Evolutionary conservation across 2,329 filamentous ascomycete genomes (phyloP).

Genomic region (Ophiosphaerella korrae): DNA sequence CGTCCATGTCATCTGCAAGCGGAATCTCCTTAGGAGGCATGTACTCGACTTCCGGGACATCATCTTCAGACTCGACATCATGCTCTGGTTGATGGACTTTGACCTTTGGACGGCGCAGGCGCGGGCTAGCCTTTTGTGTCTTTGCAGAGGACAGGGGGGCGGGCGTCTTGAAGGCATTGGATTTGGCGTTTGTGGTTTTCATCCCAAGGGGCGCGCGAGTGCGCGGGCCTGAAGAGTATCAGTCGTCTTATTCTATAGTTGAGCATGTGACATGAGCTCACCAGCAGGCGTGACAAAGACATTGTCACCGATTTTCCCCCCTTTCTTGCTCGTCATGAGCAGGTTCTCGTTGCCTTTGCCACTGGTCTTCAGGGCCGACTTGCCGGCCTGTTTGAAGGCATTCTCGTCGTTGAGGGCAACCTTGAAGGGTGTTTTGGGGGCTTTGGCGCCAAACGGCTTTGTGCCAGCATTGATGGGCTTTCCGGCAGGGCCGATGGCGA

Average conservation of each 20-base stretch:
- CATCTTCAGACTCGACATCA: constrained; percentile 56
- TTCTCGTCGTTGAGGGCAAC: constrained; percentile 86
- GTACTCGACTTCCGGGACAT: constrained; percentile 84
- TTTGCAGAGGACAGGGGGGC: constrained; percentile 66
- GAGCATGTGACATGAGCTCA: constrained; percentile 42
- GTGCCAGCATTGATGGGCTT: constrained; percentile 73
- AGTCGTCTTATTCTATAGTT: neutral
- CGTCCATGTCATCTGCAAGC: constrained; percentile 71
- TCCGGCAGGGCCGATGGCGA: constrained; percentile 70
- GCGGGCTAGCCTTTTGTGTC: constrained; percentile 68
- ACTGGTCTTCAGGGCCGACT: constrained; percentile 61
- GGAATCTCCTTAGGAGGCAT: constrained; percentile 73
- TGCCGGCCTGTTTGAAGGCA: constrained; percentile 66
- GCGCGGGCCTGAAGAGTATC: constrained; percentile 43
- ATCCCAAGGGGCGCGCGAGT: constrained; percentile 82
- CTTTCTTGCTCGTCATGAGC: constrained; percentile 58
- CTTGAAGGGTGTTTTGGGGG: constrained; percentile 82
- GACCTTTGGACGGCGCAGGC: constrained; percentile 59
- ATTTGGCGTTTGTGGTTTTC: constrained; percentile 96
- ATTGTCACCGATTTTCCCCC: constrained; percentile 61
- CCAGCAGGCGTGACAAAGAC: constrained; percentile 81
- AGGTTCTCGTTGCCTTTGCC: constrained; percentile 62
- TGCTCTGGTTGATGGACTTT: constrained; percentile 68
- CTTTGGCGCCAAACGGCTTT: constrained; percentile 68
- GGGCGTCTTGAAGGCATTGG: constrained; percentile 68